phyloP scores from a whole-genome alignment of 495 filamentous ascomycete genomes.

The Penicilliopsis zonata region DNA sequence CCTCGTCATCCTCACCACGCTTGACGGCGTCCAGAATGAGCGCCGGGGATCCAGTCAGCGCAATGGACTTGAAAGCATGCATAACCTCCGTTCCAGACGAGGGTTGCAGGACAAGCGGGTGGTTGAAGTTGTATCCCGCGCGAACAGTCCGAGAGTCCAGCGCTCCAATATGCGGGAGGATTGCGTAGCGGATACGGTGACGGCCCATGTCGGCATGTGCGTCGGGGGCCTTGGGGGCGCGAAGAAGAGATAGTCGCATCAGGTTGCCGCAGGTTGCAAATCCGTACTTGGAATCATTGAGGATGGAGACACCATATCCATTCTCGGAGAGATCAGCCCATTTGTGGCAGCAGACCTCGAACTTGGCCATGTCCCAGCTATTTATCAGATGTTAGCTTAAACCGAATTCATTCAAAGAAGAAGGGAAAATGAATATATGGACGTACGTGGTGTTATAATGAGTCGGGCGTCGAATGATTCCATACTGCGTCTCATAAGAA shows the following conservation, averaged over 20 bases:
- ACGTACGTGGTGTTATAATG: constrained; percentile 79
- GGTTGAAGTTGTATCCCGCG: constrained; percentile 84
- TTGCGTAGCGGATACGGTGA: constrained; percentile 82
- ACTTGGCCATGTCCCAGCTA: constrained; percentile 98
- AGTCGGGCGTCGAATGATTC: constrained; percentile 75
- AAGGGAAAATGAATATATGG: neutral
- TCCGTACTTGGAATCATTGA: constrained; percentile 95
- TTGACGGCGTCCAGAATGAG: constrained; percentile 77
- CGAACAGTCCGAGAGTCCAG: constrained; percentile 64
- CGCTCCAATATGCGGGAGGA: constrained; percentile 68
- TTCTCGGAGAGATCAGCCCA: constrained; percentile 94
- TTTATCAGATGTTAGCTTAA: constrained; percentile 3
- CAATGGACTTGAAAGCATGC: constrained; percentile 36
- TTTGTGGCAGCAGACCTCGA: constrained; percentile 96
- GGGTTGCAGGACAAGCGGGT: constrained; percentile 48
- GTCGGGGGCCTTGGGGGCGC: constrained; percentile 92
- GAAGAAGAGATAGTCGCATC: constrained; percentile 83
- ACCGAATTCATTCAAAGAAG: constrained; percentile 4
- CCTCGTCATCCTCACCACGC: constrained; percentile 91
- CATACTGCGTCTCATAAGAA: constrained; percentile 92
- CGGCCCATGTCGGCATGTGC: constrained; percentile 93
- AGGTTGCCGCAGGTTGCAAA: constrained; percentile 85
- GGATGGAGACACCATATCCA: constrained; percentile 81
- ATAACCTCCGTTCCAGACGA: constrained; percentile 3
- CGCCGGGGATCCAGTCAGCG: constrained; percentile 42